A percentile compares a stretch with the other conserved stretches of the same genome.
These are phyloP conservation scores for Trichoderma harzianum DNA, from an alignment of 2,329 filamentous ascomycete genomes.

Conservation along the genomic window DNA sequence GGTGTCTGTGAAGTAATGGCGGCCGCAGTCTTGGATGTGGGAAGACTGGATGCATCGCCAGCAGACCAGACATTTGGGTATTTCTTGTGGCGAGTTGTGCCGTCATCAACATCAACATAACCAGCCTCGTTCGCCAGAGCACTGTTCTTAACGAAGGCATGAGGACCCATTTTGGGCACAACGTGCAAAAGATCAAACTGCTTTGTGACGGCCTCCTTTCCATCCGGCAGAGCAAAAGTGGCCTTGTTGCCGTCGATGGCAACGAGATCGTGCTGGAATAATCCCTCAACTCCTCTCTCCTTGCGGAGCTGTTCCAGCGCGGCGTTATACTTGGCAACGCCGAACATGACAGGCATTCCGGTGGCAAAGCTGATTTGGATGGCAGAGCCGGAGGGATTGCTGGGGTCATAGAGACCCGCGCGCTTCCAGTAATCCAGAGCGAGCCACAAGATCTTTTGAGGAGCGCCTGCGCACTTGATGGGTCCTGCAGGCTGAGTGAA, in stretches of 20 bases:
- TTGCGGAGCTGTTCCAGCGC: conserved; percentile 51
- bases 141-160: conserved; percentile 52
- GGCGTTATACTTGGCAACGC: conserved; percentile 57
- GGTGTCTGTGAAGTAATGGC: conserved; percentile 52
- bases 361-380: conserved; percentile 56
- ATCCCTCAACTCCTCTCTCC: conserved; percentile 54
- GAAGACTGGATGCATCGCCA: conserved; percentile 57
- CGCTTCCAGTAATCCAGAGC: conserved; percentile 58
- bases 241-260: conserved; percentile 52
- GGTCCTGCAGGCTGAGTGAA: conserved; percentile 58
- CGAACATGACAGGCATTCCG: conserved; percentile 55
- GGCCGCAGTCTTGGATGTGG: conserved; percentile 55
- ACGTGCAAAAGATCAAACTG: conserved; percentile 56
- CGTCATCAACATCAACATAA: conserved; percentile 55
- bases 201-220: conserved; percentile 42
- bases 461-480: conserved; percentile 60
- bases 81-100: conserved; percentile 50
- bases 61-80: conserved; percentile 57
- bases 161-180: conserved; percentile 57
- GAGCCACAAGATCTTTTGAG: conserved; percentile 62
- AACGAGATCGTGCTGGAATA: conserved; percentile 57
- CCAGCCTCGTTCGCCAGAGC: conserved; percentile 52
- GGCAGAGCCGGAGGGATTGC: conserved; percentile 36
- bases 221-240: conserved; percentile 44
- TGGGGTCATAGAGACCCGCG: conserved; percentile 47